Base-by-base conservation (phyloP, 2,329 filamentous ascomycete genomes). In the Fusarium acutatum region DNA sequence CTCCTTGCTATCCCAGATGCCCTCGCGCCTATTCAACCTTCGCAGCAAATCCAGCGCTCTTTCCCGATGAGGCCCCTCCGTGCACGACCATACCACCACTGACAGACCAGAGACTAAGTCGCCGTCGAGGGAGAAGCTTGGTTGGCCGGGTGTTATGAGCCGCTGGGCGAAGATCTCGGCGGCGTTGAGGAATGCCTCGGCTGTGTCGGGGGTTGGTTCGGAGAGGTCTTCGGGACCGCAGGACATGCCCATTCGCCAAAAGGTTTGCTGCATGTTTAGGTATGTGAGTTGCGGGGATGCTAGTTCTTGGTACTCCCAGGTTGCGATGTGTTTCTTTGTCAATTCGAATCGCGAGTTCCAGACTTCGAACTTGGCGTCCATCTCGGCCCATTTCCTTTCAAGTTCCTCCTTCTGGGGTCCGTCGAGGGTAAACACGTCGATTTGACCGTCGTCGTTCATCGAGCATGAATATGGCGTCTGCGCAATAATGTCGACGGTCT, bases 1-100 rank as follows among this genome's bases (percentile, higher is more conserved):
- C 17, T 78, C 76, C 18, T 67, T 54, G 17, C 74, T 78, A 15
- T 78, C 74, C 72, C 73, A 77, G 0, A 78, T 46, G 1, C 73
- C 76, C 40, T 78, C 75, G 0, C 67, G 70, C 11, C 74, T 54
- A 14, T 75, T 72, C 12, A 78, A 38, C 6, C 28, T 28, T 2
- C 69, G 56, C 17, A 78, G 18, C 2, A 78, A 12, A 11, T 64
- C n/a, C 4, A 78, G n/a, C 8, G 58, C 74, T 7, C 66, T 72
- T 2, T 37, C 28, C 5, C 58, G 46, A 9, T 56, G 58, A 3
- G 35, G 17, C 0, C 35, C 26, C 14, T 73, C 60, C 0, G 40
- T 26, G 26, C 47, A 67, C 1, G 24, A 41, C 30, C 50, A 59
- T 6, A 73, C 40, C 1, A 67, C 52, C 18, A 73, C 58, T 3